Conservation (phyloP, 2,329 filamentous ascomycete genomes). For the Delphinella strobiligena region DNA sequence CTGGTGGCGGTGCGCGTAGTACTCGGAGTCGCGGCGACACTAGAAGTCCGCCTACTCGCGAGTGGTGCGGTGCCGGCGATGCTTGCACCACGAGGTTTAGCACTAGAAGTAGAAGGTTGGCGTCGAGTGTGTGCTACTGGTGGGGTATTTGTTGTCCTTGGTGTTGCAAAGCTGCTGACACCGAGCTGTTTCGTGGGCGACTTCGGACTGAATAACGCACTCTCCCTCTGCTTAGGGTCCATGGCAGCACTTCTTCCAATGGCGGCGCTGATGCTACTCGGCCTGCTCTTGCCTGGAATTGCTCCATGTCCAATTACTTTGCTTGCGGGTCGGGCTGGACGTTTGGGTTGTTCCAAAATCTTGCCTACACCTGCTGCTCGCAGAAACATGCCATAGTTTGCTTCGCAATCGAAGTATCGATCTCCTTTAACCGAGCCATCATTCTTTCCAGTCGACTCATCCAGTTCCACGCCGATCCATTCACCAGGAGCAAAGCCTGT, state of each 20-base stretch:
- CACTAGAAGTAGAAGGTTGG: slow-evolving; percentile 31
- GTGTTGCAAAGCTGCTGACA: too few species aligned
- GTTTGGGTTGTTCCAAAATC: slow-evolving; percentile 18
- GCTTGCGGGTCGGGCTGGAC: slow-evolving; percentile 8
- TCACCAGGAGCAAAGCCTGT: slow-evolving; percentile 71
- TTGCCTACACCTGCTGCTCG: slow-evolving; percentile 56
- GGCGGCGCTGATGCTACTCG: slow-evolving; percentile 25
- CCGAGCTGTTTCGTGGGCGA: slow-evolving; percentile 66
- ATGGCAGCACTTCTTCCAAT: slow-evolving; percentile 10
- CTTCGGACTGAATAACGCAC: slow-evolving; percentile 57
- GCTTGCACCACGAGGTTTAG: slow-evolving; percentile 47
- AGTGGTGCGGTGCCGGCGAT: slow-evolving; percentile 29
- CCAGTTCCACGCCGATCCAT: slow-evolving; percentile 84
- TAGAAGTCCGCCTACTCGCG: slow-evolving; percentile 19
- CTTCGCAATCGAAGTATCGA: slow-evolving; percentile 72
- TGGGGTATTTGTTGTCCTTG: too few species aligned
- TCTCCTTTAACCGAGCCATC: slow-evolving; percentile 82
- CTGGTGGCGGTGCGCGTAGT: slow-evolving; percentile 12
- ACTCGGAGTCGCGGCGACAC: slow-evolving; percentile 13
- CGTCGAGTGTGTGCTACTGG: too few species aligned
- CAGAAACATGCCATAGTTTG: slow-evolving; percentile 72
- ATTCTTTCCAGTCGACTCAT: slow-evolving; percentile 76
- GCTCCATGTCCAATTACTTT: slow-evolving; percentile 17
- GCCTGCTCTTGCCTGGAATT: slow-evolving; percentile 24
- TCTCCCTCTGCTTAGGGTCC: slow-evolving; percentile 15